phyloP scores from a whole-genome alignment of 371 early-diverging fungal genomes.

The Rhizomucor pusillus region DNA sequence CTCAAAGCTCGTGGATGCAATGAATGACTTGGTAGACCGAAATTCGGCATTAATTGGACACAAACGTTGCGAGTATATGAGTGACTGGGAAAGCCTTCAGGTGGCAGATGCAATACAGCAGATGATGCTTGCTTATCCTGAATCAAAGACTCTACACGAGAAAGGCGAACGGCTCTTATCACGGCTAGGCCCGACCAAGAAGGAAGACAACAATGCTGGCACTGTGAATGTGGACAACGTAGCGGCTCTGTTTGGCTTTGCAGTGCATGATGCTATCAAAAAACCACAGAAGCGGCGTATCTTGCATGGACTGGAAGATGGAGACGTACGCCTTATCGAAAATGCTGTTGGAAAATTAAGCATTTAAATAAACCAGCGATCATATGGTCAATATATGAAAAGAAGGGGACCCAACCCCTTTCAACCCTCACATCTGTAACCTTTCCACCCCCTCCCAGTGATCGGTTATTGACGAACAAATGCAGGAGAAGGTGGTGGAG shows the following conservation, averaged over 20 bases:
- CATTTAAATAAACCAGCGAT: too few relatives aligned
- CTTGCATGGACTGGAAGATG: constrained; percentile 44
- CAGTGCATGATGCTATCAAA: constrained; percentile 1
- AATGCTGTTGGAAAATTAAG: constrained; percentile 35
- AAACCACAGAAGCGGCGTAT: constrained; percentile 38
- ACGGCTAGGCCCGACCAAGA: too few relatives aligned
- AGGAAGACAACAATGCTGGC: too few relatives aligned
- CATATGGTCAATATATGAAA: too few relatives aligned
- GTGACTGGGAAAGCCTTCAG: neutral
- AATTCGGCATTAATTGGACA: neutral
- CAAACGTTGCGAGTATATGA: constrained; percentile 1
- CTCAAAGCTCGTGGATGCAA: constrained; percentile 4
- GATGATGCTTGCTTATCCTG: neutral
- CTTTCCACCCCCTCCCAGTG: too few relatives aligned
- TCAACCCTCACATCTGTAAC: too few relatives aligned
- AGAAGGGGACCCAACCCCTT: too few relatives aligned
- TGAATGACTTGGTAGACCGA: neutral
- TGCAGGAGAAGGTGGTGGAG: too few relatives aligned
- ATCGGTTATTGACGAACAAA: too few relatives aligned
- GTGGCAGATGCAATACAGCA: neutral
- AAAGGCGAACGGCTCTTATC: too few relatives aligned
- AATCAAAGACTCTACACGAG: neutral
- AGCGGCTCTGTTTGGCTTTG: constrained; percentile 31
- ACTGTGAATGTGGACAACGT: too few relatives aligned
- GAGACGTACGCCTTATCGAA: constrained; percentile 44